Evolutionary conservation across 176 grass and related monocot genomes (phyloP).

Genomic region (Triticum aestivum): DNA sequence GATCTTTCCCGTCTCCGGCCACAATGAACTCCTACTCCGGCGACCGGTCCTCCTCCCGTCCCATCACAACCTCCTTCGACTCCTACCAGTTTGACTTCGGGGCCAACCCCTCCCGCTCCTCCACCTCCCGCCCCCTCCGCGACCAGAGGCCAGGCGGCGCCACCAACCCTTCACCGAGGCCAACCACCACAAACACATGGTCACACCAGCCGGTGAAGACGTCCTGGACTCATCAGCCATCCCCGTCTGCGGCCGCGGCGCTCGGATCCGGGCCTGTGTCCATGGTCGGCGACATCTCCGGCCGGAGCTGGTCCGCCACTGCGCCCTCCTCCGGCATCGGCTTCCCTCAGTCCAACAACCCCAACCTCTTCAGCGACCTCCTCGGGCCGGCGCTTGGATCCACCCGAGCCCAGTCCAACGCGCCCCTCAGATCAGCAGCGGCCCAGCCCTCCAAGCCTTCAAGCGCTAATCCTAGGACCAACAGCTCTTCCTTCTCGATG

Average conservation of each 20-base stretch:
- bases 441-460: conserved; percentile 36
- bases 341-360: conserved; percentile 65
- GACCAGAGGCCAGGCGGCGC: conserved; percentile 49
- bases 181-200: conserved; percentile 34
- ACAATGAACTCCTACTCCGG: conserved; percentile 69
- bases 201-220: conserved; percentile 53
- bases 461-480: conserved; percentile 29
- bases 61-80: conserved; percentile 66
- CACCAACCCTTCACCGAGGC: conserved; percentile 36
- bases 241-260: conserved; percentile 30
- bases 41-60: conserved; percentile 44
- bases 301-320: conserved; percentile 76
- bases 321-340: conserved; percentile 58
- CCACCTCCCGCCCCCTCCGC: conserved; percentile 63
- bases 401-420: conserved; percentile 39
- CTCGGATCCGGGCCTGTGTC: conserved; percentile 58
- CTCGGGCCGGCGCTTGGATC: conserved; percentile 75
- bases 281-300: conserved; percentile 98
- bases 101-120: conserved; percentile 48
- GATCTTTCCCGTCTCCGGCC: conserved; percentile 43
- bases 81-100: conserved; percentile 98
- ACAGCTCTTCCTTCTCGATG: conserved; percentile 58
- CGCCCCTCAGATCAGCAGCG: conserved; percentile 69
- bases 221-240: conserved; percentile 75
- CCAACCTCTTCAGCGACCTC: conserved; percentile 90